Evolutionary conservation across 164 flowering plant species (phyloP).

Genomic region (Hamamelis virginiana): DNA sequence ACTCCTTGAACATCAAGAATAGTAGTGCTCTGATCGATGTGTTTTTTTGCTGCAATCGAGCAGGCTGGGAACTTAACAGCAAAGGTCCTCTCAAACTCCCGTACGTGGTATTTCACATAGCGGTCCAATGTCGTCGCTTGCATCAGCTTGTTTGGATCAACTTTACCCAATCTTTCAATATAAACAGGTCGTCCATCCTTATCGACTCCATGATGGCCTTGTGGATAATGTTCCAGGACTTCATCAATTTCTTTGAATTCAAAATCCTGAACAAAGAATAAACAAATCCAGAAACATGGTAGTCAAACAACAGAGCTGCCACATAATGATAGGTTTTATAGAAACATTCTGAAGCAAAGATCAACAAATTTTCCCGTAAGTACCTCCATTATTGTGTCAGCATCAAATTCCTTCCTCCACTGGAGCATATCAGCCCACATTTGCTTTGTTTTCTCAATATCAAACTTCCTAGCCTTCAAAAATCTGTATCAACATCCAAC

Average conservation of each 20-base stretch:
- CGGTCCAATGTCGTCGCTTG: constrained; percentile 88
- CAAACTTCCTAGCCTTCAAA: constrained; percentile 87
- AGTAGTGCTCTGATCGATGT: constrained; percentile 90
- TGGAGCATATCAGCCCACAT: constrained; percentile 93
- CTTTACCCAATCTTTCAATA: constrained; percentile 77
- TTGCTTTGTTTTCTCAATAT: constrained; percentile 83
- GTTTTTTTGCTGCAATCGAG: constrained; percentile 76
- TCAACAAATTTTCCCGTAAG: neutral
- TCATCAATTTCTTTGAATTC: constrained; percentile 75
- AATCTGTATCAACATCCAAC: constrained; percentile 44
- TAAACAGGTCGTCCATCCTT: constrained; percentile 92
- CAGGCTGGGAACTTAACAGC: constrained; percentile 81
- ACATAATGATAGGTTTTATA: neutral
- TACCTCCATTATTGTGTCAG: constrained; percentile 85
- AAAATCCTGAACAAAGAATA: constrained; percentile 52
- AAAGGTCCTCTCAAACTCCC: constrained; percentile 89
- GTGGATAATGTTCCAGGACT: constrained; percentile 79
- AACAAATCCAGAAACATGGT: neutral
- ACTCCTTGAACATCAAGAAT: constrained; percentile 97
- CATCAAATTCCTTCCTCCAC: constrained; percentile 88
- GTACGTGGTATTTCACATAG: constrained; percentile 80
- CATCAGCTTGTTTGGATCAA: constrained; percentile 76
- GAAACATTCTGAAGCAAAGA: neutral
- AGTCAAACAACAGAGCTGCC: neutral
- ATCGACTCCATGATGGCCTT: constrained; percentile 94